Evolutionary conservation across 441 rosid species (phyloP).

Genomic region (Flueggea neowawraea): DNA sequence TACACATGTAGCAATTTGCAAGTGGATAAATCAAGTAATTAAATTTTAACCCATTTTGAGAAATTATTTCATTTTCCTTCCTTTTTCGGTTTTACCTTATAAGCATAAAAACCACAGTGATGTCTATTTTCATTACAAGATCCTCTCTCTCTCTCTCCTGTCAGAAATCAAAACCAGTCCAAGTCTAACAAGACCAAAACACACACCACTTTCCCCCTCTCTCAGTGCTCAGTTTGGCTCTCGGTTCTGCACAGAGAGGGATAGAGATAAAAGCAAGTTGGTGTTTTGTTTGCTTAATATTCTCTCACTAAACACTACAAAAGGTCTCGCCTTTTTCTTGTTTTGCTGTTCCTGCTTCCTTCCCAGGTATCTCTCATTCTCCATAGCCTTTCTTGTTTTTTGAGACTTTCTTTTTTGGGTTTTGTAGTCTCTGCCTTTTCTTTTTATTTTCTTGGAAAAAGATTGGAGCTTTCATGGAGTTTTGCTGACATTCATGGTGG

Average conservation of each 20-base stretch:
- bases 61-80: no score
- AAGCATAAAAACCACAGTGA: no score
- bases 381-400: not conserved
- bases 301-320: conserved; percentile 1
- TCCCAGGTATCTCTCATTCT: conserved; percentile 23
- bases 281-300: conserved; percentile 1
- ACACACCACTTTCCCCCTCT: not conserved
- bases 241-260: not conserved
- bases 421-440: not conserved
- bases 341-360: conserved; percentile 7
- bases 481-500: not conserved
- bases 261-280: not conserved
- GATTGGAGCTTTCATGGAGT: not conserved
- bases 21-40: no score
- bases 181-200: not conserved
- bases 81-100: no score
- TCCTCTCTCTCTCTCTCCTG: conserved; percentile 9
- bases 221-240: conserved; percentile 4
- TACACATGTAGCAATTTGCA: no score
- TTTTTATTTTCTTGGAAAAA: no score
- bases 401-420: not conserved
- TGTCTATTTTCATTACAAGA: conserved; percentile 4
- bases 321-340: not conserved
- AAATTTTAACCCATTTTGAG: no score
- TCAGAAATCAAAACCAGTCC: conserved; percentile 15